Evolutionary conservation across 345 rosid species (phyloP), one percentile per base, ranked within the genome.

Genomic region (Crucihimalaya himalaica): DNA sequence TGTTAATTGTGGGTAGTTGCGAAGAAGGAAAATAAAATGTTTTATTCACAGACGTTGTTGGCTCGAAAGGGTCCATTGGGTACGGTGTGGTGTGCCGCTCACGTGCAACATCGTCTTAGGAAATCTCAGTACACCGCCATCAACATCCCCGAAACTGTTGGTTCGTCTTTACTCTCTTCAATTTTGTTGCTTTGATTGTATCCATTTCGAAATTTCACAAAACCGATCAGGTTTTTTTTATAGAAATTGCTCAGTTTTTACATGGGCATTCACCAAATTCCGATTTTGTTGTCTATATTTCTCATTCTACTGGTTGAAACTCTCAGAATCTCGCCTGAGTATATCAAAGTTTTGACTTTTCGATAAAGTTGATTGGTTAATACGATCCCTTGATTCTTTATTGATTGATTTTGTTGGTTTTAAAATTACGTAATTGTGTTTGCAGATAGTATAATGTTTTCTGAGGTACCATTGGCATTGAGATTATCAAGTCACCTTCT

Each of bases 1-100:
- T 28, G 35, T 2, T 57, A 16, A 8, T 57, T 18, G 59, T 54
- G 37, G 37, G 60, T 12, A 56, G 40, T 63, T 1, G 5, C 21
- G 54, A 45, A 69, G 65, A 39, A 39, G 48, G 32, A 39, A 39
- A 39, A 39, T 37, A 4, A 42, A 28, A 89, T 93, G 98, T 93
- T 93, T 59, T 91, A 86, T 57, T 93, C 97, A 8, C 96, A 87
- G 69, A 83, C 93, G 15, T 80, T 83, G 46, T 70, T 93, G 73
- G 90, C 88, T 25, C 81, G 86, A 55, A 91, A 93, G 74, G 94
- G 92, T 5, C 93, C 91, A 1, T 73, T 90, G 16, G 95, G 98
- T 1, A 87, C 93, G 0, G 96, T 90, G 0, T 92, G 98, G 98
- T 85, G 86, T 70, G 96, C 98, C 25, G 96, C 93, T 61, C 98